Conservation (phyloP, 108 stramenopile genomes). For the Nitzschia inconspicua region DNA sequence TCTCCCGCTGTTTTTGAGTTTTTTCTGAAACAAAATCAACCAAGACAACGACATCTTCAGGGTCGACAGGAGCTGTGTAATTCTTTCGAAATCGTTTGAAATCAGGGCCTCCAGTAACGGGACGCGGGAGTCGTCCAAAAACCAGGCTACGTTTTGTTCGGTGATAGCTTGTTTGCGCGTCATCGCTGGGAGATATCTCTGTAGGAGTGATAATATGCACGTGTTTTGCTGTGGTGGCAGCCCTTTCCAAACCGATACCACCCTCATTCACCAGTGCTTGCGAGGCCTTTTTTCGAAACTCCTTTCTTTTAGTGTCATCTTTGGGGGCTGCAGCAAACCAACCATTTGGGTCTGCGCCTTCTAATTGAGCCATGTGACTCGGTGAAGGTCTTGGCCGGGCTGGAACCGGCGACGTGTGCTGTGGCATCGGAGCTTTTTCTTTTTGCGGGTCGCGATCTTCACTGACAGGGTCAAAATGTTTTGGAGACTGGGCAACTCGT, state of each 20-base stretch:
- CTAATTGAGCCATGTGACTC: background rate
- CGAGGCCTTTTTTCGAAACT: slow-evolving; percentile 11
- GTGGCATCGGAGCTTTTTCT: background rate
- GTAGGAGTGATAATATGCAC: background rate
- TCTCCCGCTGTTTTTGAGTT: slow-evolving; percentile 22
- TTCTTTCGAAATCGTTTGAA: slow-evolving; percentile 27
- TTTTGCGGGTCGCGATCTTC: background rate
- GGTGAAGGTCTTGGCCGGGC: background rate
- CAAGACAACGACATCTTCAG: background rate
- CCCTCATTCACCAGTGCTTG: background rate
- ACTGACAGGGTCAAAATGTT: too few relatives aligned
- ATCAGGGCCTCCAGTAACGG: slow-evolving; percentile 2
- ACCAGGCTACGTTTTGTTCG: background rate
- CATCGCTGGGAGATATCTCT: background rate
- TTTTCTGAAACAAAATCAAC: slow-evolving; percentile 7
- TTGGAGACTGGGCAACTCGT: too few relatives aligned
- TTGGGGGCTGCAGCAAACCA: slow-evolving; percentile 29
- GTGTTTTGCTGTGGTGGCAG: background rate
- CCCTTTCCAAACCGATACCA: slow-evolving; percentile 1
- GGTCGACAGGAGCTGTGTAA: slow-evolving; percentile 1
- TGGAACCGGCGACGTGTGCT: background rate
- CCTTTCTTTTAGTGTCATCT: slow-evolving; percentile 16
- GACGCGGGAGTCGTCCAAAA: background rate
- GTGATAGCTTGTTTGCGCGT: background rate
- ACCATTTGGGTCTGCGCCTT: slow-evolving; percentile 7